phyloP scores from a whole-genome alignment of 345 rosid genomes.

The Eucalyptus albens region DNA sequence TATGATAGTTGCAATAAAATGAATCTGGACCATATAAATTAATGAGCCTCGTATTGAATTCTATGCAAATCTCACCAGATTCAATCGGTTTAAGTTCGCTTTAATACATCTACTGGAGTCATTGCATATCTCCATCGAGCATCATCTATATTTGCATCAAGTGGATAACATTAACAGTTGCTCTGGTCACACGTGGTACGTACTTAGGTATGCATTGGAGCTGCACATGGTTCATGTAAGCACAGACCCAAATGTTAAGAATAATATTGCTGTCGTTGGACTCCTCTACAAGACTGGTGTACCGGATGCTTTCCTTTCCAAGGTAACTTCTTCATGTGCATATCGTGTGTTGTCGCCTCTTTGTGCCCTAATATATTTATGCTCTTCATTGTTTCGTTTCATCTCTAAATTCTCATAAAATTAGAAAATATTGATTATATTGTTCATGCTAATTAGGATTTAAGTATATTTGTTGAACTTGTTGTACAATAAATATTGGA shows the following conservation, averaged over 20 bases:
- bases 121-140: background rate
- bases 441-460: background rate
- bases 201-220: conserved; percentile 50
- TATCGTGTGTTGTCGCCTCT: background rate
- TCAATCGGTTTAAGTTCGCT: background rate
- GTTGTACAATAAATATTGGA: background rate
- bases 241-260: conserved; percentile 20
- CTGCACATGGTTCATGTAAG: conserved; percentile 60
- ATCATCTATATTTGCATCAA: background rate
- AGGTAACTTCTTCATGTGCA: conserved; percentile 14
- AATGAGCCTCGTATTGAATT: background rate
- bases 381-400: background rate
- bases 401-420: background rate
- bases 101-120: background rate
- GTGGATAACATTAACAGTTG: background rate
- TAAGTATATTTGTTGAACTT: background rate
- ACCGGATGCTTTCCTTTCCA: conserved; percentile 40
- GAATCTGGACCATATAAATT: background rate
- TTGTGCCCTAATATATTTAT: background rate
- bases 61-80: background rate
- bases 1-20: background rate
- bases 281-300: conserved; percentile 34
- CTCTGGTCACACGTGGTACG: background rate
- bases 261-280: conserved; percentile 35
- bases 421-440: background rate